Evolutionary conservation across 495 filamentous ascomycete species (phyloP).

Genomic region (Cairneyella variabilis): DNA sequence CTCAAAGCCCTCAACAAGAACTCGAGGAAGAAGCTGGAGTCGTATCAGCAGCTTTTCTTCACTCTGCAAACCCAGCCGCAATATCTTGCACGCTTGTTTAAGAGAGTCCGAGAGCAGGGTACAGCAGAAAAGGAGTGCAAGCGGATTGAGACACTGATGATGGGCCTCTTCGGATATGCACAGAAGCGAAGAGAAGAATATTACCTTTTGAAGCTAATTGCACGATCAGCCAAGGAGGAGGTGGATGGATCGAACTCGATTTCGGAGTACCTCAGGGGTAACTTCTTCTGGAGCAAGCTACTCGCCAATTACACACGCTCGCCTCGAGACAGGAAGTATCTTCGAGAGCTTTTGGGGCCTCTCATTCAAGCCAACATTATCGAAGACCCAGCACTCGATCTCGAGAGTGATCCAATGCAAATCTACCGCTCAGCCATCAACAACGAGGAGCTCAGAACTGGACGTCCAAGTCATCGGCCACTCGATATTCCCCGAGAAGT

Average conservation of each 20-base stretch:
- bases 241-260: slow-evolving; percentile 69
- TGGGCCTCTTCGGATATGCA: slow-evolving; percentile 95
- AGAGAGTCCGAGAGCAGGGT: slow-evolving; percentile 74
- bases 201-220: slow-evolving; percentile 87
- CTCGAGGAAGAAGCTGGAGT: slow-evolving; percentile 88
- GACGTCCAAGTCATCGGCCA: slow-evolving; percentile 70
- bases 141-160: slow-evolving; percentile 85
- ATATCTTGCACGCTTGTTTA: slow-evolving; percentile 87
- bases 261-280: slow-evolving; percentile 83
- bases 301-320: slow-evolving; percentile 86
- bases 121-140: slow-evolving; percentile 90
- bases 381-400: slow-evolving; percentile 82
- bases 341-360: slow-evolving; percentile 77
- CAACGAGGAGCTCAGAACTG: slow-evolving; percentile 93
- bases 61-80: slow-evolving; percentile 94
- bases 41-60: slow-evolving; percentile 98
- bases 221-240: slow-evolving; percentile 79
- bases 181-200: slow-evolving; percentile 97
- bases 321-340: slow-evolving; percentile 86
- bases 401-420: slow-evolving; percentile 96
- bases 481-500: slow-evolving; percentile 83
- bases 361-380: slow-evolving; percentile 85
- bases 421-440: slow-evolving; percentile 94
- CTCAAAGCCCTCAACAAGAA: slow-evolving; percentile 96
- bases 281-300: slow-evolving; percentile 89